Conservation (phyloP, 177 flowering plant species). For the Vitis hybrid region DNA sequence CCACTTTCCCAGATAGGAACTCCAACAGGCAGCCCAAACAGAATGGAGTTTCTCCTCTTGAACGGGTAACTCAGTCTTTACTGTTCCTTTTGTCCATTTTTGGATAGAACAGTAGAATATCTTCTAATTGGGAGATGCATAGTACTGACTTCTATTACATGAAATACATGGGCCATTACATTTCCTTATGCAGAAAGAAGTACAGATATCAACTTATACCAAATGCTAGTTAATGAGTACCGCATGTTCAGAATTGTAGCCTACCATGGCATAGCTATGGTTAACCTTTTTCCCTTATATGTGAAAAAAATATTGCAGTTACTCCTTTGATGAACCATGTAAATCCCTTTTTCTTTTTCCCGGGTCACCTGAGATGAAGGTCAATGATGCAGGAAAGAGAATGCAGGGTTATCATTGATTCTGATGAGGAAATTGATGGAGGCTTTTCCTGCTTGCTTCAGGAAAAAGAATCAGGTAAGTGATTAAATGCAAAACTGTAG, state of each 20-base stretch:
- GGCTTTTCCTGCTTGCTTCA: conserved; percentile 50
- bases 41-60: conserved; percentile 20
- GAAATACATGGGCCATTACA: too few species aligned
- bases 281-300: too few species aligned
- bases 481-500: not conserved
- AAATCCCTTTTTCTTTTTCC: too few species aligned
- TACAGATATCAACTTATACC: too few species aligned
- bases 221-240: too few species aligned
- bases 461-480: conserved; percentile 57
- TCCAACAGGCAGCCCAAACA: conserved; percentile 18
- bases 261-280: too few species aligned
- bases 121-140: not conserved
- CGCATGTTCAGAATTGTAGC: too few species aligned
- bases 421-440: conserved; percentile 38
- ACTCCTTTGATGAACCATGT: too few species aligned
- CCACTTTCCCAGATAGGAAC: conserved; percentile 17
- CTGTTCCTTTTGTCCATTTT: not conserved
- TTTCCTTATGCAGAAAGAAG: too few species aligned
- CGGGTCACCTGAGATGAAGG: not conserved
- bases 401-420: conserved; percentile 24
- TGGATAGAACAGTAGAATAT: not conserved
- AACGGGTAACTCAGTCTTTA: conserved; percentile 18
- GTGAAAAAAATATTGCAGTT: too few species aligned
- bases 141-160: too few species aligned
- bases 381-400: conserved; percentile 26